These are phyloP conservation scores for Phytophthora sp. DNA, from an alignment of 352 stramenopile genomes.

Conservation along the genomic window DNA sequence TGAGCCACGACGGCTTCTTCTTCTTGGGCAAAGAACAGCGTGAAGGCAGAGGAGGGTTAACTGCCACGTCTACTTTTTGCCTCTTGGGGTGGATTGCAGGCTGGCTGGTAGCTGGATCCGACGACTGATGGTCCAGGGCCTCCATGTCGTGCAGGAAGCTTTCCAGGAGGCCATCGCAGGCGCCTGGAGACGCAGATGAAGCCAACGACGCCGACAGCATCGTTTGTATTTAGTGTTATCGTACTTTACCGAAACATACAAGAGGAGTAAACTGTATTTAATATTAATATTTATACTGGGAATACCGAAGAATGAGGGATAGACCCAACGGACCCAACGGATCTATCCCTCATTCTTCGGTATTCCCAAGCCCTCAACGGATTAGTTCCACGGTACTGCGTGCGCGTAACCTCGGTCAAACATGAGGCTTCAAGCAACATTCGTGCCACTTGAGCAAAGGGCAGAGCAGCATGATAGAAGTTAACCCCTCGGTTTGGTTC, in stretches of 20 bases:
- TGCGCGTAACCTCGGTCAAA: too few relatives aligned
- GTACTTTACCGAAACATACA: neutral
- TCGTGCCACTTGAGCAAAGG: too few relatives aligned
- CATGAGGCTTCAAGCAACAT: too few relatives aligned
- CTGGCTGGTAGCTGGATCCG: neutral
- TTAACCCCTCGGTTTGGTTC: too few relatives aligned
- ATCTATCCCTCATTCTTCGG: too few relatives aligned
- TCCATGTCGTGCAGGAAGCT: constrained; percentile 32
- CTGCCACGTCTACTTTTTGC: neutral
- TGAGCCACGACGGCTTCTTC: constrained; percentile 22
- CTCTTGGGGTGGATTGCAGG: neutral
- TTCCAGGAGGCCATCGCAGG: constrained; percentile 11
- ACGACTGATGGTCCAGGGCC: constrained; percentile 9
- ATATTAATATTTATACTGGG: too few relatives aligned
- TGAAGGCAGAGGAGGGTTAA: neutral
- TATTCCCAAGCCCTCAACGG: too few relatives aligned
- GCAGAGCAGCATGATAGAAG: too few relatives aligned
- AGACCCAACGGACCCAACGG: too few relatives aligned
- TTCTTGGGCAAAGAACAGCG: neutral
- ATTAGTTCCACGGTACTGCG: too few relatives aligned
- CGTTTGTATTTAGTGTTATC: neutral
- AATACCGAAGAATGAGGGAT: too few relatives aligned
- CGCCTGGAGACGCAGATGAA: neutral
- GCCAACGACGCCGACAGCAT: neutral
- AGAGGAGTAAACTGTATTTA: too few relatives aligned